Evolutionary conservation across 2,329 filamentous ascomycete genomes (phyloP), one percentile per base, ranked within the genome.

Genomic region (Pezicula rhizophila): DNA sequence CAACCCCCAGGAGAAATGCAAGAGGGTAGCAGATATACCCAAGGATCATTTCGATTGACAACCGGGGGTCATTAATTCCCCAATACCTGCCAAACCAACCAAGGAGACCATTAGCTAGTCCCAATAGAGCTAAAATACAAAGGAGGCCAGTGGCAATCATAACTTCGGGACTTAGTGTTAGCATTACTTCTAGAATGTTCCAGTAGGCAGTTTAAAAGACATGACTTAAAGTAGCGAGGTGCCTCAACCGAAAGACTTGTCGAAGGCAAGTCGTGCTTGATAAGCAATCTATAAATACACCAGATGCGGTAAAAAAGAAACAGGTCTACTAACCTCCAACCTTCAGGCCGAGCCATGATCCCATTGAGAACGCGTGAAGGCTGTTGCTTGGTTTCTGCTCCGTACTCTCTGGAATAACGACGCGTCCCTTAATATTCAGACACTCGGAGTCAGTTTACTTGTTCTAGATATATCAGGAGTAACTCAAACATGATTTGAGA

Each of bases 51-150:
- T 92, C 77, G 33, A 95, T 73, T 15, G 85, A 87, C 52, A 95
- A 71, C n/a, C 76, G 71, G 28, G 85, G 84, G 20, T 82, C 68
- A 60, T 79, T 76, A 64, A 92, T 84, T 67, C 85, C 82, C 57
- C 90, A 73, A 68, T 92, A 95, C 40, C 74, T 76, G 26, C 89
- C 89, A 82, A 85, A 90, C 89, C 89, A 95, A 48, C 81, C 86
- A 18, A 95, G 73, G 7, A 95, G 73, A 45, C 83, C 88, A 61
- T 95, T 86, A 60, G 85, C 67, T 37, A 95, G 75, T 25, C 75
- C 84, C 45, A 95, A 76, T 28, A 90, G 74, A 15, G 87, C 86
- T 54, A 95, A 84, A 60, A 95, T 90, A 69, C 87, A 91, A 25
- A 95, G 78, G n/a, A 95, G 75, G 0, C 84, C 89, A 31, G 84